Evolutionary conservation across 1,284 basidiomycete genomes (phyloP), one percentile per base, ranked within the genome.

Genomic region (Moesziomyces globuligerus): DNA sequence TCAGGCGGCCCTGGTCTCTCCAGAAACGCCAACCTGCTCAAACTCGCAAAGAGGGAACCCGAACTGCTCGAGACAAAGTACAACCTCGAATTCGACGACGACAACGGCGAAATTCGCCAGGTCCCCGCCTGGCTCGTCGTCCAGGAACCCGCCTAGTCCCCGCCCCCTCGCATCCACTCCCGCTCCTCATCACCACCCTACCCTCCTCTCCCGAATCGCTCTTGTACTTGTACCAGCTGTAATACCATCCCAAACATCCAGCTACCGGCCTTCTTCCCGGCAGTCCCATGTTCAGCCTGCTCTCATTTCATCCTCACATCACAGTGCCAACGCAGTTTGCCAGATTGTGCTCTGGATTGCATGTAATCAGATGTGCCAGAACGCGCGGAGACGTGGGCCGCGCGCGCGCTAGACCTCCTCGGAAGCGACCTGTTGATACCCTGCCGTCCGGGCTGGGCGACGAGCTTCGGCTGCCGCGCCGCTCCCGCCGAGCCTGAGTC

Each of bases 51-150:
- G 45, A 72, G 69, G 37, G 72, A 77, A 32, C 37, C 53, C 2
- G 80, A 82, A 17, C 38, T 80, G 20, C 55, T 82, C 20, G 64
- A 76, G 25, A 56, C 76, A 20, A 73, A 72, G n/a, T 82, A 82
- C 57, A 51, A 64, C 10, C 58, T 82, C 41, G 70, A 78, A 43
- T 82, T 82, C 46, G 80, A 82, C 28, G 80, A 82, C 48, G 80
- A 82, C 49, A 75, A 74, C 29, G 70, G 72, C 28, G 77, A 76
- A 25, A 68, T 82, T 13, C 64, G 78, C 34, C 62, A 71, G 37
- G 76, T 82, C 1, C 77, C 80, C 0, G 79, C 79, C 32, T 77
- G 71, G 66, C 58, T 80, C 39, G 80, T 82, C 17, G 80, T 82
- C 0, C 78, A 79, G 44, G 45, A 69, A 13, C 79, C 77, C 13